Conservation (phyloP, 768 basidiomycete genomes). For the Terana coerulea region DNA sequence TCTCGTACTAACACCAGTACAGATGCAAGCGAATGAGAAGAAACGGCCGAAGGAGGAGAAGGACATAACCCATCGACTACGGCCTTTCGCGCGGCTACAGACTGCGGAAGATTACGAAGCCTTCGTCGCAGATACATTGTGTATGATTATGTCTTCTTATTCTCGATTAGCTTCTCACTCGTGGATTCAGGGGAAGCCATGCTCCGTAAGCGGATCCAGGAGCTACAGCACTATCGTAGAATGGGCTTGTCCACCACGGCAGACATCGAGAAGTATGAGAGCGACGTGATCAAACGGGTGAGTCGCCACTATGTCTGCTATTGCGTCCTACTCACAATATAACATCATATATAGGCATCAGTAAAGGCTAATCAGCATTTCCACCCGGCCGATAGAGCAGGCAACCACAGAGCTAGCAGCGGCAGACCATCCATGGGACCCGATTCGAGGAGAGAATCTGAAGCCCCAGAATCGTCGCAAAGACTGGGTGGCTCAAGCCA, state of each 20-base stretch:
- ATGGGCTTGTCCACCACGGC: slow-evolving; percentile 78
- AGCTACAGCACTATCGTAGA: slow-evolving; percentile 86
- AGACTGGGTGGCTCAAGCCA: slow-evolving; percentile 32
- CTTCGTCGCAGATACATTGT: slow-evolving; percentile 85
- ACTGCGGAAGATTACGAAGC: slow-evolving; percentile 89
- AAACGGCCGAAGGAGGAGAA: slow-evolving; percentile 89
- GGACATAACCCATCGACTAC: slow-evolving; percentile 83
- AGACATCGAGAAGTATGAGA: slow-evolving; percentile 91
- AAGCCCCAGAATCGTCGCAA: slow-evolving; percentile 54
- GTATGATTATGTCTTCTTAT: slow-evolving; percentile 48
- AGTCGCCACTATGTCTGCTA: slow-evolving; percentile 27
- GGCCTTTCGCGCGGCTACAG: slow-evolving; percentile 88
- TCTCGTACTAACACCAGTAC: slow-evolving; percentile 13
- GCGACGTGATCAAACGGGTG: slow-evolving; percentile 70
- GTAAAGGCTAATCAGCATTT: slow-evolving; percentile 55
- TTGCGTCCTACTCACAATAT: slow-evolving; percentile 7
- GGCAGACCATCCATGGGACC: slow-evolving; percentile 53
- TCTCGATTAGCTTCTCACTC: not conserved
- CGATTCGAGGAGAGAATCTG: slow-evolving; percentile 50
- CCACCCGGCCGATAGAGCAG: slow-evolving; percentile 47
- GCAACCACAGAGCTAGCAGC: slow-evolving; percentile 40
- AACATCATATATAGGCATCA: slow-evolving; percentile 44
- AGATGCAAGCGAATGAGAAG: slow-evolving; percentile 92
- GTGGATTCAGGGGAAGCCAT: slow-evolving; percentile 69
- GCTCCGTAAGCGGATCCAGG: slow-evolving; percentile 83